Evolutionary conservation across 306 rosid genomes (phyloP).

Genomic region (Inga oerstediana): DNA sequence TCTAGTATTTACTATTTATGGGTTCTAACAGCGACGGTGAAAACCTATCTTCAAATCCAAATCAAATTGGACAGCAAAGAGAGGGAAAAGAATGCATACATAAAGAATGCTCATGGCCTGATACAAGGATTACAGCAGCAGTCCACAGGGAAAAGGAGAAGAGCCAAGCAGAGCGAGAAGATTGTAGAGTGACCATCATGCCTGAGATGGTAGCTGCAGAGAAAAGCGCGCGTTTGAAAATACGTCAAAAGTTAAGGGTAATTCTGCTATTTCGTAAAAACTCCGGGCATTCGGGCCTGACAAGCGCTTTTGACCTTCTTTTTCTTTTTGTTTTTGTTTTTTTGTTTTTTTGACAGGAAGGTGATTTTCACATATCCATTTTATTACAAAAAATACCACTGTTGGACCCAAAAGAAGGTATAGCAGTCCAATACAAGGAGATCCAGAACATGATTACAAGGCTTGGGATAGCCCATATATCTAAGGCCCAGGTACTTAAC

Average conservation of each 20-base stretch:
- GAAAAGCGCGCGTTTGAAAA: slow-evolving; percentile 14
- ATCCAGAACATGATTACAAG: background rate
- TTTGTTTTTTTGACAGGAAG: background rate
- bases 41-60: background rate
- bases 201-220: background rate
- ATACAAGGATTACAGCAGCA: background rate
- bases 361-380: background rate
- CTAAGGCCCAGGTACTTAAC: background rate
- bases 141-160: slow-evolving; percentile 2
- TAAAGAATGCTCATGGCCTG: background rate
- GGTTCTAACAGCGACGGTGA: background rate
- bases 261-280: slow-evolving; percentile 2
- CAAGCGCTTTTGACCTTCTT: too few relatives aligned
- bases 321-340: background rate
- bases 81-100: background rate
- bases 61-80: background rate
- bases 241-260: slow-evolving; percentile 3
- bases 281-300: background rate
- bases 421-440: background rate
- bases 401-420: background rate
- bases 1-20: background rate
- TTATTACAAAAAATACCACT: background rate
- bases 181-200: slow-evolving; percentile 2
- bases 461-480: background rate
- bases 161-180: slow-evolving; percentile 1